phyloP scores from a whole-genome alignment of 1,284 basidiomycete species.

The Leccinum colubrinum region DNA sequence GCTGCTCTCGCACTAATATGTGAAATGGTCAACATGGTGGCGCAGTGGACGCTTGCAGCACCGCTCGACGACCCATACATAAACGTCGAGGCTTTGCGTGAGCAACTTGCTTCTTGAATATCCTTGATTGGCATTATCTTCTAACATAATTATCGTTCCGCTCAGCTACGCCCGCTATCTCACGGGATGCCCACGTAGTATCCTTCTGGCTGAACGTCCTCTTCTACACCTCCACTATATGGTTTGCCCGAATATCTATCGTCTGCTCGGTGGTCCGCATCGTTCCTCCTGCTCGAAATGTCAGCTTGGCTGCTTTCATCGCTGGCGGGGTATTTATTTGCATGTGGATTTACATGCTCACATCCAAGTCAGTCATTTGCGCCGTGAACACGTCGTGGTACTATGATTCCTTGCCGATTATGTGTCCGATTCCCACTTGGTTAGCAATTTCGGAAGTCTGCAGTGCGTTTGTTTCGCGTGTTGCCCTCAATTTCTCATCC shows the following conservation, averaged over 20 bases:
- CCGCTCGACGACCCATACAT: slow-evolving; percentile 18
- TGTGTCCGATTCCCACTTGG: slow-evolving; percentile 21
- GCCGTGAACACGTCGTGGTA: slow-evolving; percentile 22
- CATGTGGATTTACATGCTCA: slow-evolving; percentile 24
- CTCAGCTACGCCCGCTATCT: slow-evolving; percentile 14
- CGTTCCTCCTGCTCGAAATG: slow-evolving; percentile 19
- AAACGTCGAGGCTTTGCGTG: slow-evolving; percentile 13
- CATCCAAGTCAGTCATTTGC: slow-evolving; percentile 21
- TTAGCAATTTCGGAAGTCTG: slow-evolving; percentile 24
- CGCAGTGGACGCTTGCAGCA: slow-evolving; percentile 16
- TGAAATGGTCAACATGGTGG: slow-evolving; percentile 12
- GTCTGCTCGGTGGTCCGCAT: slow-evolving; percentile 26
- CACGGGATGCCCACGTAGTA: slow-evolving; percentile 19
- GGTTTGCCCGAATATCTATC: slow-evolving; percentile 34
- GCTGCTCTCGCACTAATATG: slow-evolving; percentile 21
- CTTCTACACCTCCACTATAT: slow-evolving; percentile 25
- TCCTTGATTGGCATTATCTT: neutral
- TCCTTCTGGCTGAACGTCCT: slow-evolving; percentile 22
- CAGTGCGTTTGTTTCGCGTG: slow-evolving; percentile 14
- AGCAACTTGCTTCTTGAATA: neutral
- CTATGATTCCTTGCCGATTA: neutral
- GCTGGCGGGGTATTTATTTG: slow-evolving; percentile 8
- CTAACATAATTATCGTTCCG: neutral
- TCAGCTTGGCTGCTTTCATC: neutral
- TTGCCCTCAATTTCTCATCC: neutral